Evolutionary conservation across 2,329 filamentous ascomycete genomes (phyloP).

Genomic region (Pyricularia sp.): DNA sequence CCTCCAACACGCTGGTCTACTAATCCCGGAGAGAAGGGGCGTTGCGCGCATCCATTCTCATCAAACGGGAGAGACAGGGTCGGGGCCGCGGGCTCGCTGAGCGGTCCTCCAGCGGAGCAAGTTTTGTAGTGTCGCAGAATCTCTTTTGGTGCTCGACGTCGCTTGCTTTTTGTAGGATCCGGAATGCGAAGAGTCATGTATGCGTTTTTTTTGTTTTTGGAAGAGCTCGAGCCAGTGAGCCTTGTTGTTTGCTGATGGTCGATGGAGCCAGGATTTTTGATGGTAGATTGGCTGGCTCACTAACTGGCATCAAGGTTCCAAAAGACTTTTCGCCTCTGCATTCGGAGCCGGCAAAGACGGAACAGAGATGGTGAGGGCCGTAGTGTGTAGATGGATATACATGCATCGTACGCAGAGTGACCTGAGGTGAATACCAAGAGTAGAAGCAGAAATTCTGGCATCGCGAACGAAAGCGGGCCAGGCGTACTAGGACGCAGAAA

Average conservation of each 20-base stretch:
- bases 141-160: not conserved
- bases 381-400: not conserved
- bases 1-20: not conserved
- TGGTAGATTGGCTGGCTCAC: not conserved
- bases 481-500: not conserved
- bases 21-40: not conserved
- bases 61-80: not conserved
- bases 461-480: not conserved
- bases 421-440: not conserved
- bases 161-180: not conserved
- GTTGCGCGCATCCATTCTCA: not conserved
- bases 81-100: not conserved
- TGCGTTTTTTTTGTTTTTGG: not conserved
- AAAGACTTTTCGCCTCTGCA: not conserved
- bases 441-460: not conserved
- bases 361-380: not conserved
- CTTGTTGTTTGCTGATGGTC: no score
- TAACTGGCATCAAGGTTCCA: not conserved
- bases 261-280: not conserved
- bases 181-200: not conserved
- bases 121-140: not conserved
- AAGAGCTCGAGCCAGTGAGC: not conserved
- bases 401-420: not conserved
- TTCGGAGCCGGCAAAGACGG: not conserved
- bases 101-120: constrained; percentile 1